phyloP scores from a whole-genome alignment of 345 rosid genomes.

The Carallia pectinifolia region DNA sequence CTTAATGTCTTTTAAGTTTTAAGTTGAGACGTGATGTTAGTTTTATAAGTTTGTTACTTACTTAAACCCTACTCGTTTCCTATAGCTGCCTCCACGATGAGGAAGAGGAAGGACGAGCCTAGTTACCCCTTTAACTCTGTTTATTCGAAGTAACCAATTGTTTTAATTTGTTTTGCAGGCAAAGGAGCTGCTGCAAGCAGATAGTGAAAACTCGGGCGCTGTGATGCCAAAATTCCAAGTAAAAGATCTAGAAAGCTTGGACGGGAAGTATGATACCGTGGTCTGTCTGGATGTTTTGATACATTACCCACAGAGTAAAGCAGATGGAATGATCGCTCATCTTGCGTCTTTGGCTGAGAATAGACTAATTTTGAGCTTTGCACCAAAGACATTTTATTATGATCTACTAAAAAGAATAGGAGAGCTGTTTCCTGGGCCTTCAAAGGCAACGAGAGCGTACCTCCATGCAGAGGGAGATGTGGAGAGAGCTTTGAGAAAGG shows the following conservation, averaged over 20 bases:
- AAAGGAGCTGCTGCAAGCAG: slow-evolving; percentile 51
- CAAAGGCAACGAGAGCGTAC: slow-evolving; percentile 94
- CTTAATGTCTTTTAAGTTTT: too few species aligned
- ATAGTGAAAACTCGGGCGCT: slow-evolving; percentile 22
- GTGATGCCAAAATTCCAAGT: slow-evolving; percentile 76
- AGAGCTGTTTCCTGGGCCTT: slow-evolving; percentile 95
- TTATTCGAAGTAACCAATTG: not conserved
- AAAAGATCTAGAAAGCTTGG: slow-evolving; percentile 75
- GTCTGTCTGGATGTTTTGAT: slow-evolving; percentile 89
- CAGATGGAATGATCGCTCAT: slow-evolving; percentile 91
- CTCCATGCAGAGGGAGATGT: slow-evolving; percentile 88
- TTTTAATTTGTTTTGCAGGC: slow-evolving; percentile 44
- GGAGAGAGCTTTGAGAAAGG: slow-evolving; percentile 73
- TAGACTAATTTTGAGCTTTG: slow-evolving; percentile 79
- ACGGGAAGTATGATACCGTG: slow-evolving; percentile 75
- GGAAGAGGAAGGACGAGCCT: too few species aligned
- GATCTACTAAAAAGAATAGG: slow-evolving; percentile 76
- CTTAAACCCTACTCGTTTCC: too few species aligned
- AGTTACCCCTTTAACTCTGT: not conserved
- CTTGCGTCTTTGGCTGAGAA: slow-evolving; percentile 87
- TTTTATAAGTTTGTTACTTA: too few species aligned
- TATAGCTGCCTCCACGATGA: too few species aligned
- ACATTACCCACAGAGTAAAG: slow-evolving; percentile 92
- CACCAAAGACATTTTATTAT: slow-evolving; percentile 87
- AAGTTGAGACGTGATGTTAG: too few species aligned